Conservation (phyloP, 148 eudicot genomes). For the Vaccinium darrowii region DNA sequence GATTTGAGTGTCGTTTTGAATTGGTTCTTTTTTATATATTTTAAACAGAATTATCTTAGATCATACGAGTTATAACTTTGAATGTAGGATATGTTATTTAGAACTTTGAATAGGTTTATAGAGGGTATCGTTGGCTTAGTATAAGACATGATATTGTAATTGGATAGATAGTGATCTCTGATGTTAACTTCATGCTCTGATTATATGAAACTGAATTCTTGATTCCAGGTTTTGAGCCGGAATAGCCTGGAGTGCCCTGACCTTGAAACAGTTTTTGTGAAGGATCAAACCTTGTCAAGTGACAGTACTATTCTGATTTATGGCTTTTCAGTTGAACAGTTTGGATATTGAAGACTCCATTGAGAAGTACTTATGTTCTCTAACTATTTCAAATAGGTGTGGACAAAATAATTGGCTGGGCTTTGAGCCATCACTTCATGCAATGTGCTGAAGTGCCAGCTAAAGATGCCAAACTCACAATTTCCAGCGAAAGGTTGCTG, state of each 20-base stretch:
- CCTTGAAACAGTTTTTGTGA: constrained; percentile 61
- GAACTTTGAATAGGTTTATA: background rate
- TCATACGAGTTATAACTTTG: background rate
- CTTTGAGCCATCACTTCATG: constrained; percentile 85
- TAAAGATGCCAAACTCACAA: constrained; percentile 55
- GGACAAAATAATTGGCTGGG: constrained; percentile 92
- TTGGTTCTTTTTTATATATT: background rate
- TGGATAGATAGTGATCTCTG: background rate
- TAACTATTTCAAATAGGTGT: constrained; percentile 45
- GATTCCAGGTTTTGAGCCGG: constrained; percentile 63
- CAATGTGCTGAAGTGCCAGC: constrained; percentile 42
- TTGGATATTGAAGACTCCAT: background rate
- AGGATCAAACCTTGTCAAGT: constrained; percentile 80
- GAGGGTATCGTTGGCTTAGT: background rate
- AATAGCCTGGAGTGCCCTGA: constrained; percentile 67
- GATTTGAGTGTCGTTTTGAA: background rate
- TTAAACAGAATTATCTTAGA: background rate
- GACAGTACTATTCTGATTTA: constrained; percentile 48
- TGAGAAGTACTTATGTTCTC: constrained; percentile 4
- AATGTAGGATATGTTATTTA: background rate
- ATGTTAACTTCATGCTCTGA: background rate
- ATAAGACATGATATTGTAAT: background rate
- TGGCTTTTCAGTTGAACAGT: background rate
- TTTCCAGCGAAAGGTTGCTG: constrained; percentile 70
- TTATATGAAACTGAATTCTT: constrained; percentile 4